phyloP scores from a whole-genome alignment of 805 yeast species.

The Hermanozyma aechmeae region DNA sequence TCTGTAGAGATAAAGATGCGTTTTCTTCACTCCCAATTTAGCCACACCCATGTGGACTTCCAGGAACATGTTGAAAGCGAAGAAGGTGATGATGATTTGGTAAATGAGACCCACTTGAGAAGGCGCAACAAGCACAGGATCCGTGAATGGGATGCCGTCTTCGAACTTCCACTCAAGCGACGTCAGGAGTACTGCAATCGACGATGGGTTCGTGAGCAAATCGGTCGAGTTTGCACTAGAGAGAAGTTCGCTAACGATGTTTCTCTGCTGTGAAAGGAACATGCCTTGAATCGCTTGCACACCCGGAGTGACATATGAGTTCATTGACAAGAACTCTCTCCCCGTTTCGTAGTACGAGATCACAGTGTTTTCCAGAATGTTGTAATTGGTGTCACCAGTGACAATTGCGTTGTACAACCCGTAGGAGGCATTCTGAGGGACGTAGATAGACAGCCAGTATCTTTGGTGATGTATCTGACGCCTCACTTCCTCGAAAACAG shows the following conservation, averaged over 20 bases:
- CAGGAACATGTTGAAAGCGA: constrained; percentile 55
- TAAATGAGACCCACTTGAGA: constrained; percentile 69
- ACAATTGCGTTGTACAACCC: constrained; percentile 31
- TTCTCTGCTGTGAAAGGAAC: constrained; percentile 18
- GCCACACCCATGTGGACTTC: constrained; percentile 45
- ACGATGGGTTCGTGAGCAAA: constrained; percentile 5
- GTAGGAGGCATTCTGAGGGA: constrained; percentile 38
- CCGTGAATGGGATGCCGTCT: constrained; percentile 44
- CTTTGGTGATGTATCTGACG: constrained; percentile 42
- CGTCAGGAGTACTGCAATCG: constrained; percentile 14
- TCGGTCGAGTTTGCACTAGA: constrained; percentile 7
- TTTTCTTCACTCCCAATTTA: constrained; percentile 28
- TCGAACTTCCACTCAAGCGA: constrained; percentile 24
- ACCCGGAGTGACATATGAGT: constrained; percentile 30
- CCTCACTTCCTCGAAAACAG: constrained; percentile 28
- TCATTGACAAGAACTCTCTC: constrained; percentile 47
- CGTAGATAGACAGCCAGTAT: constrained; percentile 57
- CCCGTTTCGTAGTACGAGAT: constrained; percentile 51
- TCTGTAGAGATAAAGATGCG: constrained; percentile 45
- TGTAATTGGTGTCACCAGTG: constrained; percentile 19
- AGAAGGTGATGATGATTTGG: constrained; percentile 61
- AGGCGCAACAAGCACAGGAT: constrained; percentile 52
- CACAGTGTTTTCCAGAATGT: constrained; percentile 21
- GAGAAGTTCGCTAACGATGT: constrained; percentile 10
- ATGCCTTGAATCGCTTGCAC: constrained; percentile 25